A percentile compares a stretch with the other conserved stretches of the same genome.
Conservation (phyloP, 1,284 basidiomycete species). For the Rhodotorula sp. region DNA sequence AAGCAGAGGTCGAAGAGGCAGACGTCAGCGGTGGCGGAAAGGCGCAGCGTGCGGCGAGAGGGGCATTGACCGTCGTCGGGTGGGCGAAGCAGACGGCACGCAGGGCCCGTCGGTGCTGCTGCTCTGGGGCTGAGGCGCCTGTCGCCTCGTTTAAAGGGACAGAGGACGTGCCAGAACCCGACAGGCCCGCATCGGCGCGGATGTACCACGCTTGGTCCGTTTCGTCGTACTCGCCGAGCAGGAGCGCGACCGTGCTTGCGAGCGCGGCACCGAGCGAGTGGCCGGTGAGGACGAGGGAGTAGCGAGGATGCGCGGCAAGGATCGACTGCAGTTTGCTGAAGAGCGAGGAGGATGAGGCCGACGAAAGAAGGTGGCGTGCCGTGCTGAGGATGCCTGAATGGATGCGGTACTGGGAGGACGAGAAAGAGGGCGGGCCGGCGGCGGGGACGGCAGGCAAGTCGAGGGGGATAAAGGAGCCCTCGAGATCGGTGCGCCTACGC, state of each 20-base stretch:
- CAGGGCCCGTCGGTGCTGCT: constrained; percentile 17
- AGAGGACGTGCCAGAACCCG: not conserved
- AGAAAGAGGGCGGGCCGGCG: not conserved
- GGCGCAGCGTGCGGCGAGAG: constrained; percentile 25
- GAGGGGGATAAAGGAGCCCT: constrained; percentile 28
- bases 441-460: not conserved
- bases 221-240: constrained; percentile 23
- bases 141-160: not conserved
- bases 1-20: too few species aligned
- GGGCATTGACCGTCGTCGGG: constrained; percentile 32
- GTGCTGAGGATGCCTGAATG: constrained; percentile 35
- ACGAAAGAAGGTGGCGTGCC: constrained; percentile 31
- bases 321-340: constrained; percentile 21
- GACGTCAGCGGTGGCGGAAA: constrained; percentile 1
- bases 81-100: constrained; percentile 38
- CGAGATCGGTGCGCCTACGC: constrained; percentile 34
- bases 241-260: constrained; percentile 30
- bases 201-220: not conserved
- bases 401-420: constrained; percentile 10
- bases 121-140: too few species aligned
- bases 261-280: constrained; percentile 39
- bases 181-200: not conserved
- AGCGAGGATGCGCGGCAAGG: constrained; percentile 27
- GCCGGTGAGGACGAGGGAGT: constrained; percentile 36
- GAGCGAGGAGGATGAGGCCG: constrained; percentile 4